phyloP scores from a whole-genome alignment of 352 stramenopile genomes.

The Blastocystis sp. region DNA sequence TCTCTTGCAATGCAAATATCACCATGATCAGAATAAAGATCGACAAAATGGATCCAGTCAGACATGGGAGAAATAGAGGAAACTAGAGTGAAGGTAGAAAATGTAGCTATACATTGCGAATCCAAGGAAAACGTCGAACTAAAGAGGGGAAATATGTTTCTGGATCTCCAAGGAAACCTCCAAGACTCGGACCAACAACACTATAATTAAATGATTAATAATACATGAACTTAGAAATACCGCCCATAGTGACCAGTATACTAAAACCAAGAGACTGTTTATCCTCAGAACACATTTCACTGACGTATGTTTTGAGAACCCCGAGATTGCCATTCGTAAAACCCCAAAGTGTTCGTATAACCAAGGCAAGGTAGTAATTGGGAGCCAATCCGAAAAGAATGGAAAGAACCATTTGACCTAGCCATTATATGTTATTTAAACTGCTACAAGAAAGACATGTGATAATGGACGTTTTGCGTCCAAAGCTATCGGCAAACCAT shows the following conservation, averaged over 20 bases:
- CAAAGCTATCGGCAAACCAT: constrained; percentile 64
- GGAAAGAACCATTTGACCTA: constrained; percentile 31
- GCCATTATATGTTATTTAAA: background rate
- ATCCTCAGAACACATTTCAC: constrained; percentile 44
- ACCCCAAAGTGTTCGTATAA: constrained; percentile 46
- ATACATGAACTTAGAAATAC: constrained; percentile 16
- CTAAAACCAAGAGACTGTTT: constrained; percentile 34
- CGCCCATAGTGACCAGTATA: constrained; percentile 33
- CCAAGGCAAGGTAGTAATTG: constrained; percentile 21
- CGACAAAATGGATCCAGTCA: background rate
- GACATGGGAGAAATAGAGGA: constrained; percentile 23
- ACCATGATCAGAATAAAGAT: constrained; percentile 29
- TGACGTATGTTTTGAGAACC: constrained; percentile 63
- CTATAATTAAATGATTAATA: constrained; percentile 9
- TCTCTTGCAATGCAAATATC: constrained; percentile 5
- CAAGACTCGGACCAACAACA: constrained; percentile 47
- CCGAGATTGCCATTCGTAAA: constrained; percentile 53
- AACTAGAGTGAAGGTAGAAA: background rate
- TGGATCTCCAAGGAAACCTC: constrained; percentile 44
- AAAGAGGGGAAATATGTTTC: constrained; percentile 49
- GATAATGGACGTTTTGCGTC: constrained; percentile 50
- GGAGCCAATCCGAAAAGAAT: constrained; percentile 43
- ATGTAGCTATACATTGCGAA: background rate
- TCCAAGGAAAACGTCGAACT: constrained; percentile 7
- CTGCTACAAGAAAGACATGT: constrained; percentile 19